Evolutionary conservation across 2,329 filamentous ascomycete species (phyloP).

Genomic region (Botryosphaeria agaves): DNA sequence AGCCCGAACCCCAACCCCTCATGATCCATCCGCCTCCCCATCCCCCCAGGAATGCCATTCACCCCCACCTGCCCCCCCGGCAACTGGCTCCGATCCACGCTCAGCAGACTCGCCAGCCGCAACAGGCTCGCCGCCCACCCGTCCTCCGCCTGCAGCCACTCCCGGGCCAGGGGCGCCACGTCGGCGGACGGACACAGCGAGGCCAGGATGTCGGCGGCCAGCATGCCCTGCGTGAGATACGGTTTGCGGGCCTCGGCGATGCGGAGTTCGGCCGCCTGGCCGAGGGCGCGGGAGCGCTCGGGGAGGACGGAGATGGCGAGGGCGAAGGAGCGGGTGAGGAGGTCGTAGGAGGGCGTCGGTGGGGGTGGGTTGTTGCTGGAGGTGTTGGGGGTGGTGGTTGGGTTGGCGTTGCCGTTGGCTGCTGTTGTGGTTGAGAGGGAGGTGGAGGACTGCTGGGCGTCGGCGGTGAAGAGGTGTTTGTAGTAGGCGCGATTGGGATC

Average conservation of each 20-base stretch:
- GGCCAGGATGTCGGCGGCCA: slow-evolving; percentile 77
- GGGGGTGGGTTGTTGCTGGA: slow-evolving; percentile 8
- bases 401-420: too few relatives aligned
- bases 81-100: slow-evolving; percentile 33
- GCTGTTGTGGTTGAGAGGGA: too few relatives aligned
- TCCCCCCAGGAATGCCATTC: slow-evolving; percentile 1
- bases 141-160: slow-evolving; percentile 71
- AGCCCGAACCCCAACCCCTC: slow-evolving; percentile 18
- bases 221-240: slow-evolving; percentile 76
- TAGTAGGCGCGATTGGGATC: slow-evolving; percentile 83
- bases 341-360: slow-evolving; percentile 55
- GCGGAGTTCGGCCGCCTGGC: slow-evolving; percentile 28
- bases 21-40: slow-evolving; percentile 12
- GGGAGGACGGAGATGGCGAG: slow-evolving; percentile 75
- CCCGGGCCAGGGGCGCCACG: slow-evolving; percentile 49
- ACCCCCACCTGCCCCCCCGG: slow-evolving; percentile 4
- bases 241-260: slow-evolving; percentile 74
- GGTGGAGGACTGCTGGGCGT: slow-evolving; percentile 28
- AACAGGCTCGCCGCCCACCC: slow-evolving; percentile 71
- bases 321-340: slow-evolving; percentile 74
- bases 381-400: slow-evolving; percentile 20
- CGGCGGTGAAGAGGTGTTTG: slow-evolving; percentile 61
- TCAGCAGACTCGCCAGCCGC: slow-evolving; percentile 55
- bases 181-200: slow-evolving; percentile 41
- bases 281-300: slow-evolving; percentile 42